Base-by-base conservation (phyloP, 768 basidiomycete species). In the Crucibulum laeve region DNA sequence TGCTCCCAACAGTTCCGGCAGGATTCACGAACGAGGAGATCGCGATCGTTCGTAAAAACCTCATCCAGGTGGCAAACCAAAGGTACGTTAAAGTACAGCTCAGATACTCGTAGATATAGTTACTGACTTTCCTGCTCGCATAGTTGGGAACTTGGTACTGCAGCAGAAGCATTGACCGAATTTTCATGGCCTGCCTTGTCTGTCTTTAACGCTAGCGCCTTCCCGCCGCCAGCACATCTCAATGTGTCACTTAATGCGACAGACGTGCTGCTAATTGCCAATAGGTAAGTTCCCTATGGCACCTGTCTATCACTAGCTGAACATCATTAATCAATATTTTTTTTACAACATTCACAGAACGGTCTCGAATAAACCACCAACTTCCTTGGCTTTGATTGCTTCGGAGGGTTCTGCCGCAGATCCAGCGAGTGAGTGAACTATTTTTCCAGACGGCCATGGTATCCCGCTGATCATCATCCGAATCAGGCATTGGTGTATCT, bases 81-180 rank as follows among this genome's bases (percentile, higher is more conserved):
- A 68, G 62, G 66, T 61, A 40, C 19, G 35, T 32, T 11, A 32
- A n/a, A n/a, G 15, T 32, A 19, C 21, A 43, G 15, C 26, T 24
- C n/a, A n/a, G n/a, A n/a, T n/a, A n/a, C n/a, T n/a, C n/a, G n/a
- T n/a, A n/a, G n/a, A n/a, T n/a, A n/a, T n/a, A 10, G 15, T 38
- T 25, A 26, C 5, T 30, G 11, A 15, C 28, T 32, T 32, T 11
- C 28, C 15, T 32, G 28, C 11, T 32, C 43, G n/a, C n/a, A n/a
- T 26, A 81, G 78, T 49, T 82, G 82, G 82, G 80, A 81, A 50
- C 53, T 76, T 34, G 82, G 81, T 5, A 75, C 71, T n/a, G 68
- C 71, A 26, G 63, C 74, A n/a, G 68, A 82, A 54, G 76, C 80
- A 10, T 53, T 82, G 38, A 69, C 71, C 11, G 81, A 83, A 54